Base-by-base conservation (phyloP, 192 early-diverging fungal genomes). In the Kickxella alabastrina region DNA sequence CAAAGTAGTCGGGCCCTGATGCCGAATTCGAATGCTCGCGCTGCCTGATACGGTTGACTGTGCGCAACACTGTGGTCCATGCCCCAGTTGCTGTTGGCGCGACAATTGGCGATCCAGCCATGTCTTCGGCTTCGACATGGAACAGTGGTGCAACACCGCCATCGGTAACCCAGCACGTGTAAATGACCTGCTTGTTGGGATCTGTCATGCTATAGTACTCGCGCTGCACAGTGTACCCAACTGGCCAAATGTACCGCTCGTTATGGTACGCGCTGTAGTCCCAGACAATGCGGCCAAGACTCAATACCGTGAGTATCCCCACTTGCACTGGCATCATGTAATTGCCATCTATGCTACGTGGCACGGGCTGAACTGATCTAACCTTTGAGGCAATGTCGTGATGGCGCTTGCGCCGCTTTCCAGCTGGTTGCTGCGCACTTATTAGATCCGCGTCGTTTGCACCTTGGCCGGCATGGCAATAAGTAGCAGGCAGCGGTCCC, bases 231-330 rank as follows among this genome's bases (percentile, higher is more conserved):
- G 59, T 84, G 68, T 92, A 96, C 7, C 93, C 92, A 3, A 94
- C 86, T 1, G 93, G 93, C 76, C 82, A 96, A 32, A 96, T 94
- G 56, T 96, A 93, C 12, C 91, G 80, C 54, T 94, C 91, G 50
- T 80, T 90, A 51, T 96, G 92, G 59, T 87, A 96, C 0, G 80
- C 75, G 34, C 84, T 79, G 10, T 86, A 78, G 52, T 92, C 88
- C 56, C 74, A 79, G 4, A 89, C 78, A 21, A 96, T 83, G 13
- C 48, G 55, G n/a, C 93, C 93, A 13, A 92, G 74, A 47, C 50
- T 53, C 13, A 82, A 57, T 17, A 96, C 75, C 6, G 86, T 91
- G 8, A 92, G 74, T 8, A 89, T 80, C 5, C 92, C 93, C 13
- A 91, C 75, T 28, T 85, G 78, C 13, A 92, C 70, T 0, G 93